A percentile compares a stretch with the other conserved stretches of the same genome.
phyloP scores from a whole-genome alignment of 2,329 filamentous ascomycete genomes.

The Penicillium decumbens region DNA sequence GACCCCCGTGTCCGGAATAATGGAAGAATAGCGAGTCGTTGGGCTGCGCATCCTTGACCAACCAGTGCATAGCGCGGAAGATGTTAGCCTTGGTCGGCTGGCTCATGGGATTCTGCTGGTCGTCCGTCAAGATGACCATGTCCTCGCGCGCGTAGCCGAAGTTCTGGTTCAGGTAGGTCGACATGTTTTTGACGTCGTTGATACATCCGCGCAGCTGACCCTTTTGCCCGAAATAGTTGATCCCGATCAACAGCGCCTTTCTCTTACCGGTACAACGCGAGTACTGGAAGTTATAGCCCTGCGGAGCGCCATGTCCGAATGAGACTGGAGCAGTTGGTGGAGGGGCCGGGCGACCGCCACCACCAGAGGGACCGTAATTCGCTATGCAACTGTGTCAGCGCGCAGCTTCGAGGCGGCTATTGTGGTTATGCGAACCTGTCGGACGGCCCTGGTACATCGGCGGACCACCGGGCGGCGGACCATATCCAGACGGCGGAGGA shows the following conservation, averaged over 20 bases:
- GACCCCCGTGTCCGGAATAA: constrained; percentile 81
- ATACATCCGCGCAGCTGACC: constrained; percentile 90
- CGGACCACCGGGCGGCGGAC: constrained; percentile 34
- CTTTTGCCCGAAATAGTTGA: constrained; percentile 93
- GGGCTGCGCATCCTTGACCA: constrained; percentile 85
- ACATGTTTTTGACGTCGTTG: constrained; percentile 98
- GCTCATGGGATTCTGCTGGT: constrained; percentile 96
- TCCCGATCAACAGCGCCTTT: constrained; percentile 87
- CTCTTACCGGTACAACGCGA: constrained; percentile 82
- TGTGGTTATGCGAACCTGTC: constrained; percentile 30
- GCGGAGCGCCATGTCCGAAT: constrained; percentile 76
- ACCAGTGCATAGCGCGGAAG: constrained; percentile 92
- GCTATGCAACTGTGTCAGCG: constrained; percentile 6
- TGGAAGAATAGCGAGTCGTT: constrained; percentile 98
- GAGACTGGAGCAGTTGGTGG: constrained; percentile 64
- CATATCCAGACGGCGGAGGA: constrained; percentile 30
- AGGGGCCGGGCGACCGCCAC: constrained; percentile 53
- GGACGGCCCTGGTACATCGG: constrained; percentile 38
- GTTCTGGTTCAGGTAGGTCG: constrained; percentile 76
- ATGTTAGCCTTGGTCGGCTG: constrained; percentile 96
- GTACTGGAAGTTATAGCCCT: constrained; percentile 80
- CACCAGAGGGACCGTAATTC: constrained; percentile 13
- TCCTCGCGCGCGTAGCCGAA: constrained; percentile 93
- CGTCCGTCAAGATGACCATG: constrained; percentile 94
- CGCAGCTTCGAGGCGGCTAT: not conserved